Percentiles rank a stretch among this genome's conserved stretches.
phyloP scores from a whole-genome alignment of 352 stramenopile genomes.

The Hyaloperonospora brassicae region DNA sequence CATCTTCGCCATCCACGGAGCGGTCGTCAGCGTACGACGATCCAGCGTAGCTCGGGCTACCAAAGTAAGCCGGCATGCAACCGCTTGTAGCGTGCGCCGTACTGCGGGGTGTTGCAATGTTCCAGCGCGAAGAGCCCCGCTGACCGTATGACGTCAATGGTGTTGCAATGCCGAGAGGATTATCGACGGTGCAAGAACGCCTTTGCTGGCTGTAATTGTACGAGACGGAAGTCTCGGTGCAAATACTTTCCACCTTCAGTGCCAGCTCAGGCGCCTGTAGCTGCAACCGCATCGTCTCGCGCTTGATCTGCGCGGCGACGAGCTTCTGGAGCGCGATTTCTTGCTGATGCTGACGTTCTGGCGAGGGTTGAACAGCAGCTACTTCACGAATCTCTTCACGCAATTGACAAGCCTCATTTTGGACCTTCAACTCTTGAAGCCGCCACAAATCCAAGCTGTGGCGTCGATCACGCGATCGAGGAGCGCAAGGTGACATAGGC shows the following conservation, averaged over 20 bases:
- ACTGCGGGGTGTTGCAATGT: conserved; percentile 17
- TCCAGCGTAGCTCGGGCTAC: conserved; percentile 14
- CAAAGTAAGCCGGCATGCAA: conserved; percentile 20
- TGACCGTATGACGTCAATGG: conserved; percentile 24
- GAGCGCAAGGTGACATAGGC: conserved; percentile 26
- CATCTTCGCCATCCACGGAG: conserved; percentile 23
- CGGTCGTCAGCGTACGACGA: conserved; percentile 26
- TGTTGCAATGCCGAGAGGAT: conserved; percentile 7
- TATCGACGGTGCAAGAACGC: conserved; percentile 17
- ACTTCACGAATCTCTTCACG: conserved; percentile 48
- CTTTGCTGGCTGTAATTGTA: conserved; percentile 14
- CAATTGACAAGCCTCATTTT: conserved; percentile 37
- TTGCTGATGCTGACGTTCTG: conserved; percentile 62
- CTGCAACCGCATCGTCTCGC: conserved; percentile 48
- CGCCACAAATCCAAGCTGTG: conserved; percentile 49
- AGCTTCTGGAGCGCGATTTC: conserved; percentile 64
- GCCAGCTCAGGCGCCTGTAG: conserved; percentile 36
- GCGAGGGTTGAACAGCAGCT: conserved; percentile 50
- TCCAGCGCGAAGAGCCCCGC: conserved; percentile 18
- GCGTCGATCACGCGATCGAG: conserved; percentile 28
- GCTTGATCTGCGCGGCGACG: conserved; percentile 52
- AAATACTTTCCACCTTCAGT: conserved; percentile 28
- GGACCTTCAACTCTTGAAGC: conserved; percentile 33
- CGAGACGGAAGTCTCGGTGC: conserved; percentile 20
- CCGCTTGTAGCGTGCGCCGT: conserved; percentile 16